These are phyloP conservation scores for Hordeum vulgare DNA, from an alignment of 176 grass and related monocot species.

Conservation along the genomic window DNA sequence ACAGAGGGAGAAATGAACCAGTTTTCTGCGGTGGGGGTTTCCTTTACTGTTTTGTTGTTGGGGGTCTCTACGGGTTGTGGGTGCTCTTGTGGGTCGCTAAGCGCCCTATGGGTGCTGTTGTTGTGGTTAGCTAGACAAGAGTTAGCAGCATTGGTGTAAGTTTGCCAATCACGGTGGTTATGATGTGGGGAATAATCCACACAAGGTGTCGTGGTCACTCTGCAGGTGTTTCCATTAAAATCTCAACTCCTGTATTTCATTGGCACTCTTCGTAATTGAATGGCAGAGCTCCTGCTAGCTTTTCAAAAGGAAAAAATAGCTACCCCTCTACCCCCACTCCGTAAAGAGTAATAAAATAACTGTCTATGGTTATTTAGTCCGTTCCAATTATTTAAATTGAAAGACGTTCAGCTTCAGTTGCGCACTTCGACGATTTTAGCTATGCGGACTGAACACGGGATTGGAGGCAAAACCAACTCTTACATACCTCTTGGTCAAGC, in stretches of 20 bases:
- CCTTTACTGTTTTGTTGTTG: not conserved
- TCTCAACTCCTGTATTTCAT: not conserved
- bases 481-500: slow-evolving; percentile 77
- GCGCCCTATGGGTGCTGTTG: not conserved
- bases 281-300: not conserved
- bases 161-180: not conserved
- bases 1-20: not conserved
- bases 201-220: not conserved
- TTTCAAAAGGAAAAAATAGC: not conserved
- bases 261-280: not conserved
- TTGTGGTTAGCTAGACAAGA: not conserved
- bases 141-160: not conserved
- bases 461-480: not conserved
- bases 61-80: not conserved
- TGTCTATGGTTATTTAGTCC: not conserved
- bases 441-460: not conserved
- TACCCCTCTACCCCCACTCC: not conserved
- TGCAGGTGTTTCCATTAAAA: not conserved
- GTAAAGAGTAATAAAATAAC: not conserved
- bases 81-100: not conserved
- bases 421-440: not conserved
- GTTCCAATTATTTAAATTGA: slow-evolving; percentile 10
- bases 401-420: not conserved
- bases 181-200: not conserved
- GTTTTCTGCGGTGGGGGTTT: not conserved